Conservation (phyloP, 768 basidiomycete genomes). For the Xerocomellus dryophilus region DNA sequence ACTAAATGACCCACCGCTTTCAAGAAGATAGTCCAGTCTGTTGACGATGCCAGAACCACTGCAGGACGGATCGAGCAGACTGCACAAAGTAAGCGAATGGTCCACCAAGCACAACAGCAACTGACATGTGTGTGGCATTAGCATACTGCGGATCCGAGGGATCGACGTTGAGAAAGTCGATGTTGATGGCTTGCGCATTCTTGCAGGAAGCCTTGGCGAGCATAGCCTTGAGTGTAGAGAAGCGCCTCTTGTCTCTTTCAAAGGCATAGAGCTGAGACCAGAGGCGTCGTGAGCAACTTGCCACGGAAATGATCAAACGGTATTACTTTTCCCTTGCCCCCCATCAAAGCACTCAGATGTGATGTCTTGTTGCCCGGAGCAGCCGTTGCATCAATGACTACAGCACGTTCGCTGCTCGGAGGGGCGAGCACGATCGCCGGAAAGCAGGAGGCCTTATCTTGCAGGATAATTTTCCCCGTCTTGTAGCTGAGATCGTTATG, state of each 20-base stretch:
- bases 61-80: slow-evolving; percentile 93
- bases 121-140: slow-evolving; percentile 84
- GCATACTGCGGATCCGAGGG: slow-evolving; percentile 61
- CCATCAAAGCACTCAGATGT: slow-evolving; percentile 86
- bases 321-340: slow-evolving; percentile 70
- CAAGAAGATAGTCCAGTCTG: slow-evolving; percentile 80
- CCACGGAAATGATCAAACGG: background rate
- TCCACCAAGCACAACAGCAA: slow-evolving; percentile 1
- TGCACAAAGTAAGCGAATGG: slow-evolving; percentile 27
- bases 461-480: slow-evolving; percentile 82
- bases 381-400: slow-evolving; percentile 90
- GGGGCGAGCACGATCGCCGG: slow-evolving; percentile 86
- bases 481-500: slow-evolving; percentile 71
- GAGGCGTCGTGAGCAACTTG: background rate
- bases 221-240: slow-evolving; percentile 82
- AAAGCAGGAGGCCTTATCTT: slow-evolving; percentile 98
- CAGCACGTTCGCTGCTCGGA: slow-evolving; percentile 44
- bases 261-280: slow-evolving; percentile 74
- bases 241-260: slow-evolving; percentile 81
- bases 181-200: slow-evolving; percentile 73
- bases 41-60: slow-evolving; percentile 93
- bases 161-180: slow-evolving; percentile 81
- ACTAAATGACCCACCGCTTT: slow-evolving; percentile 50
- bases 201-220: slow-evolving; percentile 75
- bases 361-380: slow-evolving; percentile 99